Base-by-base conservation (phyloP, 1,284 basidiomycete genomes). In the Phaffia rhodozyma region DNA sequence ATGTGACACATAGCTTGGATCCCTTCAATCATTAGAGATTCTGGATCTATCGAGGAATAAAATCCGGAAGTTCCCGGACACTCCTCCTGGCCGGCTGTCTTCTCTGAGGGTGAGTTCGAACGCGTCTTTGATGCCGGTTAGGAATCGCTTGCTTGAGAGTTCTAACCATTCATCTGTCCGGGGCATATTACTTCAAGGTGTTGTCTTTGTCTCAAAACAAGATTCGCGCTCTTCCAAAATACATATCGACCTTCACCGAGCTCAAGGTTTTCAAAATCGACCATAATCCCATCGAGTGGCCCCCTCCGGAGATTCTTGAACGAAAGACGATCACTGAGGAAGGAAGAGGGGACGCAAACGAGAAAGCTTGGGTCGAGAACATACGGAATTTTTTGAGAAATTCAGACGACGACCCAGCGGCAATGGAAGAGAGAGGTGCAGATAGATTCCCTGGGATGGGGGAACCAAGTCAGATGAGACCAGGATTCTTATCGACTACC, bases 21-120 rank as follows among this genome's bases (percentile, higher is more conserved):
- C 84, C 27, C 86, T 98, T 78, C 84, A 87, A 6, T 85, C 86
- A 4, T 80, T 98, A 67, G 93, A 98, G 76, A 96, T 94, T 64
- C 79, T 98, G 66, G 94, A 98, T 75, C 82, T 98, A 57, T 92
- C 90, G 69, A 85, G 90, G 68, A 98, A 98, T 78, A 91, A 87
- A 77, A 84, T 98, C 71, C 84, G 83, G 71, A 78, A 81, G 57
- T 77, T 97, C 48, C 94, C 94, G 11, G 77, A 82, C 1, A 3
- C 13, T 9, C 79, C 84, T 64, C 89, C 93, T 3, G 92, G 92
- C 21, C 83, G 84, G 5, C 80, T 98, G 21, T 77, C 83, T 59
- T 82, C 86, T 61, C 84, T 98, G 67, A 84, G 84, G 67, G 91
- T 89, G 73, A 55, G 81, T 76, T 48, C 30, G 16, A 55, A 50